A percentile compares a stretch with the other conserved stretches of the same genome.
Conservation (phyloP, 176 grass and related monocot genomes). For the Oryza nivara region DNA sequence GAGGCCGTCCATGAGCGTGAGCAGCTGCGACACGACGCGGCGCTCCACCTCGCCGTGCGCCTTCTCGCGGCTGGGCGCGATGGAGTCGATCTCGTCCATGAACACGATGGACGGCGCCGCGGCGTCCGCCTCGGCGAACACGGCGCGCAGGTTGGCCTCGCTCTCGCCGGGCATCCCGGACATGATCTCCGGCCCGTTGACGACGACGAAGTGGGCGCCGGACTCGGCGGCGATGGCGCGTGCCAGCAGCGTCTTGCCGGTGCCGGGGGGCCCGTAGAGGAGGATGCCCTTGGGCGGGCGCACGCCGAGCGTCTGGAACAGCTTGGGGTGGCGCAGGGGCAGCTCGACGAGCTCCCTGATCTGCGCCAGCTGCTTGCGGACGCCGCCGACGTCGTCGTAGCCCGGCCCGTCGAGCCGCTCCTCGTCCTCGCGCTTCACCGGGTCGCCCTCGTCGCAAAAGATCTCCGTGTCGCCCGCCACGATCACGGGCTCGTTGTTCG, state of each 20-base stretch:
- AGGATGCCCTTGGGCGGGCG: slow-evolving; percentile 63
- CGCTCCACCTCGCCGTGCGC: slow-evolving; percentile 61
- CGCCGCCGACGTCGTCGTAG: slow-evolving; percentile 64
- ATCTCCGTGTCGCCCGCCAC: slow-evolving; percentile 30
- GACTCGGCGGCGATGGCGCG: slow-evolving; percentile 60
- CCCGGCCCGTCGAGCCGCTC: slow-evolving; percentile 59
- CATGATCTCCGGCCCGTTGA: slow-evolving; percentile 70
- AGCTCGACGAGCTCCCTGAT: slow-evolving; percentile 68
- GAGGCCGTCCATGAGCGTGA: slow-evolving; percentile 64
- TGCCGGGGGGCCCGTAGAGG: slow-evolving; percentile 59
- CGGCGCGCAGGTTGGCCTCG: slow-evolving; percentile 46
- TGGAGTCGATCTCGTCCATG: slow-evolving; percentile 68
- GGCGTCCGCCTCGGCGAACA: slow-evolving; percentile 48
- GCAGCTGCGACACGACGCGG: slow-evolving; percentile 58
- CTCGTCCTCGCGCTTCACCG: slow-evolving; percentile 56
- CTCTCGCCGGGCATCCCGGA: slow-evolving; percentile 52
- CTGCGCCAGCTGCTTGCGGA: slow-evolving; percentile 59
- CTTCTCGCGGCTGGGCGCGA: slow-evolving; percentile 61
- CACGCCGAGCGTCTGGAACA: slow-evolving; percentile 60
- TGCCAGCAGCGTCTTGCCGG: slow-evolving; percentile 70
- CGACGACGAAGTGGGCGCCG: slow-evolving; percentile 45
- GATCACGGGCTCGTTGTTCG: slow-evolving; percentile 36
- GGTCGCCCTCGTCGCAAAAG: neutral
- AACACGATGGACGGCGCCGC: slow-evolving; percentile 40
- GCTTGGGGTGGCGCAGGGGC: slow-evolving; percentile 58